Evolutionary conservation across 768 basidiomycete genomes (phyloP).

Genomic region (Coprinopsis marcescibilis): DNA sequence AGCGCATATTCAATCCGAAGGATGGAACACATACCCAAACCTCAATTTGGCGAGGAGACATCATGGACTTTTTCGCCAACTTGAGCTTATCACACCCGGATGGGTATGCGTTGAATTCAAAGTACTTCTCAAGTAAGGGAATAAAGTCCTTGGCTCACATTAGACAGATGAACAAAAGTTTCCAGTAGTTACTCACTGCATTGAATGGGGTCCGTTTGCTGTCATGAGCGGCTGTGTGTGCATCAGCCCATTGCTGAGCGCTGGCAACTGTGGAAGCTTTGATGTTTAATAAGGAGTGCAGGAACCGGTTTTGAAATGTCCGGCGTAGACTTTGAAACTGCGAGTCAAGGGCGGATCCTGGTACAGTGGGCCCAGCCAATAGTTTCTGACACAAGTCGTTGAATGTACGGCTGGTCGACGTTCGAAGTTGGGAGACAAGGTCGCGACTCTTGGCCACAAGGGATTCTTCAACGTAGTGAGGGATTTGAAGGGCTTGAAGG

Average conservation of each 20-base stretch:
- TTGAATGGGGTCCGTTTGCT: not conserved
- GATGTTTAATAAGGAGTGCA: too few species aligned
- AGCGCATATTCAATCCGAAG: not conserved
- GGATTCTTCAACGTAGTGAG: too few species aligned
- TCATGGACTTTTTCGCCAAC: constrained; percentile 37
- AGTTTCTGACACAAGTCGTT: too few species aligned
- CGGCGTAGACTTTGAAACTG: too few species aligned
- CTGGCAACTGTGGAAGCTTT: not conserved
- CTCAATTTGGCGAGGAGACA: constrained; percentile 44
- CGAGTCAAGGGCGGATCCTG: too few species aligned
- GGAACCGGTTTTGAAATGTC: too few species aligned
- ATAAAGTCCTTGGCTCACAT: constrained; percentile 32
- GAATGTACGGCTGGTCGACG: too few species aligned
- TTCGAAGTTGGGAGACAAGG: too few species aligned
- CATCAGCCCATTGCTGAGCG: not conserved
- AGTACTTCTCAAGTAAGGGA: constrained; percentile 42
- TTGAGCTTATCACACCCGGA: constrained; percentile 30
- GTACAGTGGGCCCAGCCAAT: too few species aligned
- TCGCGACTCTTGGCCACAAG: too few species aligned
- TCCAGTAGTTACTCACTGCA: not conserved
- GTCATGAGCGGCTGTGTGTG: not conserved
- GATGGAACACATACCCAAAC: constrained; percentile 40
- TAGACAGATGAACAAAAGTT: not conserved
- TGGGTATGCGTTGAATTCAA: constrained; percentile 43
- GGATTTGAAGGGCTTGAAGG: too few species aligned